Conservation (phyloP, 306 rosid species). For the Casuarina equisetifolia region DNA sequence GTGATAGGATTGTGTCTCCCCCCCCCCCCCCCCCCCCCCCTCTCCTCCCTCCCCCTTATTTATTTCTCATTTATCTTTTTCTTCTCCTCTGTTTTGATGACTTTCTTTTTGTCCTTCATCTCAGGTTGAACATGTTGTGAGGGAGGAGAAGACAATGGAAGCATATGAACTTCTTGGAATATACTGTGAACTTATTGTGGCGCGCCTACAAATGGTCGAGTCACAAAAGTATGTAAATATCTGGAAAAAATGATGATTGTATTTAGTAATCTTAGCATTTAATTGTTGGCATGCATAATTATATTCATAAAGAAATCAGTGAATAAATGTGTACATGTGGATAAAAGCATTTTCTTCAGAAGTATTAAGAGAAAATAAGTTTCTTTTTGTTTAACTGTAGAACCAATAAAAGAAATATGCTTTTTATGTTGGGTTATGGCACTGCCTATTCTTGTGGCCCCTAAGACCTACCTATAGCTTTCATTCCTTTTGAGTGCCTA, state of each 20-base stretch:
- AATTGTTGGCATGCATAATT: conserved; percentile 13
- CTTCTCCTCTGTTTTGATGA: conserved; percentile 6
- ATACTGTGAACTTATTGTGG: conserved; percentile 87
- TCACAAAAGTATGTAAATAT: conserved; percentile 78
- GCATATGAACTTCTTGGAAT: conserved; percentile 85
- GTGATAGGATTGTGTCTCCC: background rate
- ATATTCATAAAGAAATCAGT: background rate
- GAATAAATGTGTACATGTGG: background rate
- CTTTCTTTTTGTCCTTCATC: conserved; percentile 8
- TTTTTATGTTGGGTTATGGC: background rate
- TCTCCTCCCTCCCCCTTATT: too few species aligned
- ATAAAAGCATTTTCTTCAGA: background rate
- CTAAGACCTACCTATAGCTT: background rate
- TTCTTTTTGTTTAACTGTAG: background rate
- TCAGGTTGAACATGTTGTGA: conserved; percentile 93
- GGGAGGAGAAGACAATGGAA: conserved; percentile 90
- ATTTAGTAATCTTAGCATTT: background rate
- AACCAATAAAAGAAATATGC: too few species aligned
- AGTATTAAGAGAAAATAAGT: background rate
- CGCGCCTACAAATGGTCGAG: conserved; percentile 83
- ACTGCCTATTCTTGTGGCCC: background rate
- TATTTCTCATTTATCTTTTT: background rate
- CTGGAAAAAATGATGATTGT: background rate
- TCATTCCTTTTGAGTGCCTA: conserved; percentile 7
- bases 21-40: too few species aligned